These are phyloP conservation scores for Dryas drummondii DNA, from an alignment of 306 rosid genomes.

Conservation along the genomic window DNA sequence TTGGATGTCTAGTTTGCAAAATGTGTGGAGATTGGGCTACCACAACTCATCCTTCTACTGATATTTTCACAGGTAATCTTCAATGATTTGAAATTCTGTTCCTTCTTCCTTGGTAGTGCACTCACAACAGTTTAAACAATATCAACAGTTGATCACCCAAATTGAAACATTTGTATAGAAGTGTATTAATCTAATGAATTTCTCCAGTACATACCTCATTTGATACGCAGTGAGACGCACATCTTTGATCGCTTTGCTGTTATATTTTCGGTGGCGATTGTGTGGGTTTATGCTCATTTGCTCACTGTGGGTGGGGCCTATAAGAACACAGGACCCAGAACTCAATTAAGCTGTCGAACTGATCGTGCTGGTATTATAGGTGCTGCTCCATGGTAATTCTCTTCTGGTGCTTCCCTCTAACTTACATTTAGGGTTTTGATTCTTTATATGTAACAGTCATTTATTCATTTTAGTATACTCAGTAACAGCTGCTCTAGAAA, in stretches of 20 bases:
- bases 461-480: not conserved
- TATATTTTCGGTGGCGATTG: constrained; percentile 70
- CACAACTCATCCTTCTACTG: constrained; percentile 66
- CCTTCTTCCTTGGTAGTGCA: constrained; percentile 3
- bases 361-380: constrained; percentile 87
- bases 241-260: constrained; percentile 83
- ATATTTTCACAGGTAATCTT: constrained; percentile 76
- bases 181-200: constrained; percentile 7
- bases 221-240: constrained; percentile 50
- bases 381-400: constrained; percentile 79
- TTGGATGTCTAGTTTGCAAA: constrained; percentile 62
- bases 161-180: not conserved
- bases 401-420: constrained; percentile 12
- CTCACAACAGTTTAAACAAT: not conserved
- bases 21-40: constrained; percentile 94
- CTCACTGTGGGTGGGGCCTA: constrained; percentile 94
- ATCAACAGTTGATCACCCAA: not conserved
- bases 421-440: constrained; percentile 4
- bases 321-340: constrained; percentile 47
- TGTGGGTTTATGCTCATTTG: constrained; percentile 82
- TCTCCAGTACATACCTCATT: constrained; percentile 79
- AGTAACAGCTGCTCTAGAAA: not conserved
- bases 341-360: constrained; percentile 80
- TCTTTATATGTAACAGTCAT: not conserved
- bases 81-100: constrained; percentile 6